Base-by-base conservation (phyloP, 257 asterid genomes). In the Solanum bukasovii region DNA sequence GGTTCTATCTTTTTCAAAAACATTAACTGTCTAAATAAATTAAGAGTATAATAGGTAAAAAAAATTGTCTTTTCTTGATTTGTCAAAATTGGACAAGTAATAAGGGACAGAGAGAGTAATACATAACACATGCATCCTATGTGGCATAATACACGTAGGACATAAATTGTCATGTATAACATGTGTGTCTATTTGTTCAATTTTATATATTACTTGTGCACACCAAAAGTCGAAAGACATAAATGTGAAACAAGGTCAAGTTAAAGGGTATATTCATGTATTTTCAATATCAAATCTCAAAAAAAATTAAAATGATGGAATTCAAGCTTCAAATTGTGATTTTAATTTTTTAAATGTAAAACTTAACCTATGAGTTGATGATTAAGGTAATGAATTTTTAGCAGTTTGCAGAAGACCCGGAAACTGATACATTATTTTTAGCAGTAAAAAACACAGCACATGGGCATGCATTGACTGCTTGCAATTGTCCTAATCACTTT, bases 371-470 rank as follows among this genome's bases (percentile, higher is more conserved):
- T 56, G n/a, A 56, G n/a, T 56, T 18, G 65, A 56, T 89, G 87
- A 91, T 90, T 89, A 91, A 86, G 93, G 88, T 90, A 86, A 88
- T 92, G 90, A 87, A 88, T 88, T 78, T 38, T 65, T 84, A 37
- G 91, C 84, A 75, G 91, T 89, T 91, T 89, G 92, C 83, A 88
- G 92, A 93, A 89, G 84, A 73, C 35, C 92, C 74, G 77, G 74
- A 87, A 89, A 61, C 85, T 70, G 88, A 56, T 79, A 90, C 78
- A 75, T 72, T 46, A 52, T 56, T 18, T 56, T 7, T 56, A 56
- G 25, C 84, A 42, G 84, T 42, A 42, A 21, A 78, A 78, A 91
- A 90, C 92, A 88, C 56, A 82, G 91, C 95, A 94, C 96, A 93
- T 93, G 94, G 92, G 84, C 84, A 78, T 78, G 35, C 84, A 78